phyloP scores from a whole-genome alignment of 176 grass and related monocot genomes.

The Leersia perrieri region DNA sequence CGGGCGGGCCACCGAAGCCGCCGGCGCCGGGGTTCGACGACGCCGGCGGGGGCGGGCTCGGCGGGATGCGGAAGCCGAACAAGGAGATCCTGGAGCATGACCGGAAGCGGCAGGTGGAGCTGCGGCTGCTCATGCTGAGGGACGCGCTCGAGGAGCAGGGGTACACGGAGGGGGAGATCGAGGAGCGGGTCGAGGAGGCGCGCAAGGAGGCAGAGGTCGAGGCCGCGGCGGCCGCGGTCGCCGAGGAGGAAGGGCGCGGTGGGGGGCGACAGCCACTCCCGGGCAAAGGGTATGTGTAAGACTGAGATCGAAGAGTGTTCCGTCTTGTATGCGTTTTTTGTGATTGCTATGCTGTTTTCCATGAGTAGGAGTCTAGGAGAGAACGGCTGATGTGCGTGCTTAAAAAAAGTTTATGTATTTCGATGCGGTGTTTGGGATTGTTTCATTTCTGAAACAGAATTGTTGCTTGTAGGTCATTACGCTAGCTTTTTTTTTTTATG shows the following conservation, averaged over 20 bases:
- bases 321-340: background rate
- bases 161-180: conserved; percentile 85
- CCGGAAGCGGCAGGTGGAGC: conserved; percentile 83
- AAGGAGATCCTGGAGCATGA: conserved; percentile 95
- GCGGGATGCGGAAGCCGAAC: conserved; percentile 71
- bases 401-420: background rate
- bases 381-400: background rate
- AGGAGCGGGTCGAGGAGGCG: conserved; percentile 58
- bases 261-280: conserved; percentile 1
- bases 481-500: background rate
- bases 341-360: background rate
- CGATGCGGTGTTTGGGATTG: background rate
- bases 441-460: background rate
- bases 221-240: conserved; percentile 22
- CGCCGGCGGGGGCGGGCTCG: background rate
- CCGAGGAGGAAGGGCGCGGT: background rate
- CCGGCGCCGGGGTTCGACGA: conserved; percentile 8
- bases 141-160: conserved; percentile 87
- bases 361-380: background rate
- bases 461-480: background rate
- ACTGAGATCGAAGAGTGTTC: background rate
- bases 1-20: conserved; percentile 22
- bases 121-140: conserved; percentile 64
- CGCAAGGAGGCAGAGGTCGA: conserved; percentile 55
- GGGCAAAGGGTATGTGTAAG: conserved; percentile 44